Base-by-base conservation (phyloP, 2,329 filamentous ascomycete species). In the Arachnopeziza araneosa region DNA sequence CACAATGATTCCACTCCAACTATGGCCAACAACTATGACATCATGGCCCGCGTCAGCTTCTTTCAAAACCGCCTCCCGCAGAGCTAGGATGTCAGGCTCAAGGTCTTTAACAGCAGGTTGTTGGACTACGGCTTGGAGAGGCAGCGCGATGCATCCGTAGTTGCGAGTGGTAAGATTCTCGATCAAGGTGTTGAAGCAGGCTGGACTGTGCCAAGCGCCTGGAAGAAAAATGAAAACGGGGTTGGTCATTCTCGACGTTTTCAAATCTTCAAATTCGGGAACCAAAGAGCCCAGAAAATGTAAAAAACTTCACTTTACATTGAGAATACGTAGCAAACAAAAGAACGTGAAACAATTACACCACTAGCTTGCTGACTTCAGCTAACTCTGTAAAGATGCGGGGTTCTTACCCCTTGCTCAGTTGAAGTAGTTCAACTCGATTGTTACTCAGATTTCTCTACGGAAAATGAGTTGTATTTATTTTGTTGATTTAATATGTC, bases 21-120 rank as follows among this genome's bases (percentile, higher is more conserved):
- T 75, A 55, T 78, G 76, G 7, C 70, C 64, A 10, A 75, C 54
- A 2, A 76, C 65, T 1, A 77, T 57, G 7, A 77, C 71, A 50
- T 77, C 71, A 19, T 73, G 71, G 1, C 71, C 71, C 1, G 32
- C 62, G 26, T 75, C 73, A 7, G 57, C 48, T 54, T 60, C 57
- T 44, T 58, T 51, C 21, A 49, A 19, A 14, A 63, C 57, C 4
- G 52, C 54, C 10, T 49, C 17, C 10, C 57, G 30, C 1, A 67
- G 48, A 23, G 59, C 55, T 9, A 54, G 32, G 23, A 64, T 62
- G 44, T 64, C 64, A 14, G 52, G 26, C 19, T 63, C 50, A 3
- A 67, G 53, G 22, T 44, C 44, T 17, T 56, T 55, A 1, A 65
- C 62, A 9, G 60, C 57, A n/a, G 60, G 60, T 4, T 36, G 14